These are phyloP conservation scores for Vitis cinerea DNA, from an alignment of 164 flowering plant species.

Conservation along the genomic window DNA sequence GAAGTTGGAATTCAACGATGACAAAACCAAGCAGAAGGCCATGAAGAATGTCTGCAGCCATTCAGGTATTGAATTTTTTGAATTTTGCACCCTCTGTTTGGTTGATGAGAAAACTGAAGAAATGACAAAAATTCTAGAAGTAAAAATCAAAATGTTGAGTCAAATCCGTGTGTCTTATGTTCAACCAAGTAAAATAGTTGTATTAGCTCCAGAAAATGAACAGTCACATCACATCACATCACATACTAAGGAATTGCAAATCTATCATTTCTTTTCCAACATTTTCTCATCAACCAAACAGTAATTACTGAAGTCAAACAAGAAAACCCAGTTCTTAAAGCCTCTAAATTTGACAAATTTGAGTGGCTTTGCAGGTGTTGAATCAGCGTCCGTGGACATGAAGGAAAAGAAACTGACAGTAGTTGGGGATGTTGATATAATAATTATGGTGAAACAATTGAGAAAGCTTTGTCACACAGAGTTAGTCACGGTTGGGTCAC, in stretches of 20 bases:
- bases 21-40: conserved; percentile 40
- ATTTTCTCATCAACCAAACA: background rate
- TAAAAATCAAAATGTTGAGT: no score
- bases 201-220: no score
- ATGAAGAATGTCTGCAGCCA: conserved; percentile 39
- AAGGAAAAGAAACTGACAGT: conserved; percentile 22
- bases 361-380: conserved; percentile 12
- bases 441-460: conserved; percentile 11
- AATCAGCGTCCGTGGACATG: conserved; percentile 18
- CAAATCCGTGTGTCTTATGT: no score
- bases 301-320: no score
- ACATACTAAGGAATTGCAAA: no score
- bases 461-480: conserved; percentile 19
- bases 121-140: no score
- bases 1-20: conserved; percentile 36
- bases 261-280: background rate
- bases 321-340: no score
- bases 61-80: conserved; percentile 23
- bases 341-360: background rate
- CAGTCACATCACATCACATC: no score
- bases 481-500: conserved; percentile 18
- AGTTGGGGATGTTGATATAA: conserved; percentile 19
- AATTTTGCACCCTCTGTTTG: no score
- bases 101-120: no score
- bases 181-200: no score